phyloP scores from a whole-genome alignment of 176 grass and related monocot species.

The Coix lacrymajobi region DNA sequence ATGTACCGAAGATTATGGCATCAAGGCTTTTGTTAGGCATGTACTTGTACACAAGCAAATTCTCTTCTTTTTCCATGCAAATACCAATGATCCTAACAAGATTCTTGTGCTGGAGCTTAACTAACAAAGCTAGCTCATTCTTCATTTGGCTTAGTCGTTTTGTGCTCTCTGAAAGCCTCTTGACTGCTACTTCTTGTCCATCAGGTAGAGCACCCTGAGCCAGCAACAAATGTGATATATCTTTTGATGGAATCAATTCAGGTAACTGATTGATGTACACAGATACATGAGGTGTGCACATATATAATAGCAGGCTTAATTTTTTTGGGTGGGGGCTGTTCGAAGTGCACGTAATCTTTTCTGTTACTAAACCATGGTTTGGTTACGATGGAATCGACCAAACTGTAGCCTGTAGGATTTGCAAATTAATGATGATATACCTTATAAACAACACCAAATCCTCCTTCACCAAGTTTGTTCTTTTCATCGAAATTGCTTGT shows the following conservation, averaged over 20 bases:
- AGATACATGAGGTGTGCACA: too few relatives aligned
- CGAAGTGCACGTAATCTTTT: too few relatives aligned
- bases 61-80: slow-evolving; percentile 27
- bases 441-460: slow-evolving; percentile 40
- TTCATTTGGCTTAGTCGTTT: neutral
- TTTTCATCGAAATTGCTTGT: slow-evolving; percentile 36
- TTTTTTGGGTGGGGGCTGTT: too few relatives aligned
- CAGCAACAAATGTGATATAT: too few relatives aligned
- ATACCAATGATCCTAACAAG: slow-evolving; percentile 28
- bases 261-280: too few relatives aligned
- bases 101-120: slow-evolving; percentile 31
- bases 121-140: slow-evolving; percentile 18
- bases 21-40: neutral
- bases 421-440: neutral
- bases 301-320: too few relatives aligned
- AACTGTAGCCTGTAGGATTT: neutral
- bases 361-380: too few relatives aligned
- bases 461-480: slow-evolving; percentile 37
- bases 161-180: slow-evolving; percentile 19
- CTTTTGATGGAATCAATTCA: too few relatives aligned
- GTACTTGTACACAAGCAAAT: slow-evolving; percentile 5
- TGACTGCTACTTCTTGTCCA: slow-evolving; percentile 36
- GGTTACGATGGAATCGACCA: neutral
- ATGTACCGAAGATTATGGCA: slow-evolving; percentile 13
- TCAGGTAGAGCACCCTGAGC: slow-evolving; percentile 24